phyloP scores from a whole-genome alignment of 805 yeast species.

The Sporopachydermia quercuum region DNA sequence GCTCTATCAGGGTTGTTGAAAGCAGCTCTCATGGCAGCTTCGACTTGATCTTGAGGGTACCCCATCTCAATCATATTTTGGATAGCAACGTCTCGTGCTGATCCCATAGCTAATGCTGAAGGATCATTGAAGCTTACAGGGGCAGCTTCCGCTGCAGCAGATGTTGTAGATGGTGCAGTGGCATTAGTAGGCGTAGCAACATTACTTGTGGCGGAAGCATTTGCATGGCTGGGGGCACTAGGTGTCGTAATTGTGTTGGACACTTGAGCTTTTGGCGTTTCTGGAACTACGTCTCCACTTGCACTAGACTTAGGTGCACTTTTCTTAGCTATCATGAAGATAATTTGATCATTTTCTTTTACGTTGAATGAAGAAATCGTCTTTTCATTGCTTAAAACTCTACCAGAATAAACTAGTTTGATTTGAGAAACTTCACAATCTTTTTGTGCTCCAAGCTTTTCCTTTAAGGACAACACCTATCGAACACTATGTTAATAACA shows the following conservation, averaged over 20 bases:
- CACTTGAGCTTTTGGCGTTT: conserved; percentile 10
- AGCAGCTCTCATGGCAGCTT: conserved; percentile 85
- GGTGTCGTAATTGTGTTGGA: conserved; percentile 6
- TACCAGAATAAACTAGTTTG: conserved; percentile 81
- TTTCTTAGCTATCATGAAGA: conserved; percentile 70
- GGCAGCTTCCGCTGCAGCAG: conserved; percentile 7
- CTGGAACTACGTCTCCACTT: conserved; percentile 8
- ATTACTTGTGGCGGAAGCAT: conserved; percentile 6
- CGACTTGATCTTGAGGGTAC: conserved; percentile 74
- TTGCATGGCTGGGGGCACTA: conserved; percentile 9
- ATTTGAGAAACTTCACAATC: conserved; percentile 59
- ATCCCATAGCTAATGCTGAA: conserved; percentile 45
- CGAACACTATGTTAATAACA: conserved; percentile 1
- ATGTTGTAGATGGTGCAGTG: conserved; percentile 9
- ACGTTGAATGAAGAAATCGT: conserved; percentile 57
- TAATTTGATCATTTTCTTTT: conserved; percentile 76
- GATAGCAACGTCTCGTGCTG: conserved; percentile 64
- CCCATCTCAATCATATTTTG: conserved; percentile 92
- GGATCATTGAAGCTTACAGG: conserved; percentile 17
- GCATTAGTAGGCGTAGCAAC: conserved; percentile 9
- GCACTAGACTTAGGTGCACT: neutral
- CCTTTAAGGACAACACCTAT: conserved; percentile 52
- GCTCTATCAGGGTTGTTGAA: conserved; percentile 97
- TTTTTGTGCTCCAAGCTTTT: conserved; percentile 51
- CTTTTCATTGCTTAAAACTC: conserved; percentile 70